Evolutionary conservation across 345 rosid genomes (phyloP).

Genomic region (Gossypium longicalyx): DNA sequence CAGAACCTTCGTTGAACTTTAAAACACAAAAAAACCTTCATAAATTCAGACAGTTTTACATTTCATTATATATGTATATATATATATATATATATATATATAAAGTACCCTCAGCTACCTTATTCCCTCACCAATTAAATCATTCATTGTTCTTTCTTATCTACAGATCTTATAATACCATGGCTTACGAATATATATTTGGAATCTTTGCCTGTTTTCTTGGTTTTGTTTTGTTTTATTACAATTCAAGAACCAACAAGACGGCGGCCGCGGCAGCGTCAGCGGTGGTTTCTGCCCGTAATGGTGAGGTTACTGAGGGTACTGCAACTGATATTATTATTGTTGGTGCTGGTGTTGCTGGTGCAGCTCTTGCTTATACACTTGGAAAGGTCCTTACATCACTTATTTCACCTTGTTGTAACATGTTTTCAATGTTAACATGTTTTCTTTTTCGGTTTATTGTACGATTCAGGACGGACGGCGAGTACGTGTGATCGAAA

Average conservation of each 20-base stretch:
- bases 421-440: background rate
- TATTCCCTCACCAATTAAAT: background rate
- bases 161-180: background rate
- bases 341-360: conserved; percentile 49
- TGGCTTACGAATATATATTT: conserved; percentile 3
- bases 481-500: conserved; percentile 50
- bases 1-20: background rate
- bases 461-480: conserved; percentile 44
- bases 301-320: background rate
- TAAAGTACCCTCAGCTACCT: background rate
- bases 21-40: background rate
- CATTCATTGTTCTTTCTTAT: background rate
- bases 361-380: conserved; percentile 56
- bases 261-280: too few relatives aligned
- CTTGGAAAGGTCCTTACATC: conserved; percentile 37
- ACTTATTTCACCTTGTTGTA: background rate
- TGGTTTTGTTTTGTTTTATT: conserved; percentile 6
- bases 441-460: background rate
- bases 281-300: background rate
- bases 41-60: background rate
- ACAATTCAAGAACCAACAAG: background rate
- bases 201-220: background rate
- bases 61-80: background rate
- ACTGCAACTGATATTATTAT: conserved; percentile 29
- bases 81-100: background rate